Percentiles rank a stretch among this genome's conserved stretches.
phyloP scores from a whole-genome alignment of 1,284 basidiomycete genomes.

The Austroboletus olivaceoglutinosus region DNA sequence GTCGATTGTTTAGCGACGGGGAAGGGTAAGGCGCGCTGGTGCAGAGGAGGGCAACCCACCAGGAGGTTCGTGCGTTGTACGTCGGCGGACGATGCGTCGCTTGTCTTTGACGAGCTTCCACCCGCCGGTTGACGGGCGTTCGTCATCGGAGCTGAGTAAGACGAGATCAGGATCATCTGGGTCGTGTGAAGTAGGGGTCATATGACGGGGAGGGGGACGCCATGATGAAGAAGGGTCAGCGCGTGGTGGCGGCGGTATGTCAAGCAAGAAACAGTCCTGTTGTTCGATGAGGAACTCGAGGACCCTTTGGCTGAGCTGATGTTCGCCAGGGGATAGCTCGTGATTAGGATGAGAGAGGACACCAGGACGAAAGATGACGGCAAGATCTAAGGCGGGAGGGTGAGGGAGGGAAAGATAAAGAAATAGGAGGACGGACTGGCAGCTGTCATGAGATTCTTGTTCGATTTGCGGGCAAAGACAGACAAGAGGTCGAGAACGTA shows the following conservation, averaged over 20 bases:
- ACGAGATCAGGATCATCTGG: conserved; percentile 36
- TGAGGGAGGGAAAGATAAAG: neutral
- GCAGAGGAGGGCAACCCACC: conserved; percentile 44
- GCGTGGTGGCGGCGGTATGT: conserved; percentile 66
- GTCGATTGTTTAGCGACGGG: conserved; percentile 28
- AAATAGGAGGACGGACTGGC: conserved; percentile 60
- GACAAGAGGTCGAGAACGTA: conserved; percentile 96
- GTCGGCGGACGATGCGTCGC: conserved; percentile 46
- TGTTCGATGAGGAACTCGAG: conserved; percentile 93
- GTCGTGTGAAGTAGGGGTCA: conserved; percentile 17
- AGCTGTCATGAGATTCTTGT: conserved; percentile 95
- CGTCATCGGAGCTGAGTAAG: conserved; percentile 47
- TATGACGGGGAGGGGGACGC: conserved; percentile 21
- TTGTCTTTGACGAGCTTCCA: conserved; percentile 49
- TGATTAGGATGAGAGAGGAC: conserved; percentile 87
- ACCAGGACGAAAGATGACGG: conserved; percentile 92
- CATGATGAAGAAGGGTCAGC: conserved; percentile 34
- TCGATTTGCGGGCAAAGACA: conserved; percentile 88
- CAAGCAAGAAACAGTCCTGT: conserved; percentile 84
- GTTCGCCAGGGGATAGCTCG: conserved; percentile 78
- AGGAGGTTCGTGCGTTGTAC: conserved; percentile 55
- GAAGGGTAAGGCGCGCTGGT: conserved; percentile 28
- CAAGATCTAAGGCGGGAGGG: conserved; percentile 64
- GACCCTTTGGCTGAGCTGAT: conserved; percentile 84
- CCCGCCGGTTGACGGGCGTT: conserved; percentile 38